Evolutionary conservation across 2,329 filamentous ascomycete species (phyloP).

Genomic region (Fusarium ambrosium): DNA sequence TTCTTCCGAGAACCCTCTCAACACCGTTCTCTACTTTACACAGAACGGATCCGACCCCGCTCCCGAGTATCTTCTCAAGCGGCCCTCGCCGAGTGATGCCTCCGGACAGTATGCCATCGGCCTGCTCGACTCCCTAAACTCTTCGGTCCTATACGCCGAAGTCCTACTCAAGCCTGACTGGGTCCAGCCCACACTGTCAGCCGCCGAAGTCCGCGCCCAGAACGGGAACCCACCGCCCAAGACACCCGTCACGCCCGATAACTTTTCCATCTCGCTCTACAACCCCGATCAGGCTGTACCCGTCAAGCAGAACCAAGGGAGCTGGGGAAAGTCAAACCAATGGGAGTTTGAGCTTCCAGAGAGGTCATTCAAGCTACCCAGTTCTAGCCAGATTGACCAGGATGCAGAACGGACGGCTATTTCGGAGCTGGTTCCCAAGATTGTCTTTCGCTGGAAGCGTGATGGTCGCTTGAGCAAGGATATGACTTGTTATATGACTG

Average conservation of each 20-base stretch:
- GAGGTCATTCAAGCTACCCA: conserved; percentile 85
- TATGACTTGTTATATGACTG: conserved; percentile 88
- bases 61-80: conserved; percentile 84
- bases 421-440: conserved; percentile 74
- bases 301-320: conserved; percentile 78
- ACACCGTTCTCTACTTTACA: conserved; percentile 70
- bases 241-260: conserved; percentile 79
- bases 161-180: conserved; percentile 88
- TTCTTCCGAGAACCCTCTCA: conserved; percentile 65
- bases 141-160: conserved; percentile 88
- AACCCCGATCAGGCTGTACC: conserved; percentile 88
- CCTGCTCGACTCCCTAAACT: conserved; percentile 84
- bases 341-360: conserved; percentile 97
- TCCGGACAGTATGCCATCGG: conserved; percentile 90
- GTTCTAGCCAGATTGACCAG: conserved; percentile 81
- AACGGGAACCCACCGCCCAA: conserved; percentile 72
- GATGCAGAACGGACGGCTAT: conserved; percentile 62
- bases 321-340: conserved; percentile 82
- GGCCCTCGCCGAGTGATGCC: conserved; percentile 76
- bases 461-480: conserved; percentile 90
- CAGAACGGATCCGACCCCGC: conserved; percentile 85
- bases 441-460: conserved; percentile 90
- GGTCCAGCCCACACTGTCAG: conserved; percentile 84
- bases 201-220: conserved; percentile 81
- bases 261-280: conserved; percentile 90